Conservation (phyloP, 169 alveolate species). For the Plasmodium berghei region DNA sequence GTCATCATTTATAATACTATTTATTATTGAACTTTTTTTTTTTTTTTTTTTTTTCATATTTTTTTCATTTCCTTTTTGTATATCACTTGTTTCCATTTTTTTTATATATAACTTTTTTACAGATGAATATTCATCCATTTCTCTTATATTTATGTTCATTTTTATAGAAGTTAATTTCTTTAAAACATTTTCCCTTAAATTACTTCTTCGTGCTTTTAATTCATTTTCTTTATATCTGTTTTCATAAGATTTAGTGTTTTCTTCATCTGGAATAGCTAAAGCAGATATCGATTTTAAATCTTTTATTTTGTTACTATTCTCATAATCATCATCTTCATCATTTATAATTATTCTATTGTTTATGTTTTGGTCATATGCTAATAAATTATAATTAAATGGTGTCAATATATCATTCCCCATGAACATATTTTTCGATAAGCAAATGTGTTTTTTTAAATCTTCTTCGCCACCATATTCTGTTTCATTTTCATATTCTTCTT, state of each 20-base stretch:
- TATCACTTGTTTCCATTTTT: slow-evolving; percentile 42
- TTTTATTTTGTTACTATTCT: background rate
- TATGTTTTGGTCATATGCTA: slow-evolving; percentile 60
- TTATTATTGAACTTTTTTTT: slow-evolving; percentile 36
- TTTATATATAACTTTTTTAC: slow-evolving; percentile 52
- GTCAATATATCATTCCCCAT: slow-evolving; percentile 69
- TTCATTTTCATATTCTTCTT: background rate
- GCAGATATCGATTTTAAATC: slow-evolving; percentile 63
- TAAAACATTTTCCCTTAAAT: slow-evolving; percentile 64
- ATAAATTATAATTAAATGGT: slow-evolving; percentile 65
- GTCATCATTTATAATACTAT: slow-evolving; percentile 70
- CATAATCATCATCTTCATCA: slow-evolving; percentile 24
- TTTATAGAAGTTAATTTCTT: slow-evolving; percentile 61
- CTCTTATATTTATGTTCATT: slow-evolving; percentile 68
- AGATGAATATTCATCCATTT: slow-evolving; percentile 70
- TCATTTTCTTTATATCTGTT: slow-evolving; percentile 70
- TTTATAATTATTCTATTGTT: slow-evolving; percentile 25
- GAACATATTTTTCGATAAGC: slow-evolving; percentile 65
- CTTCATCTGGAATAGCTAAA: slow-evolving; percentile 26
- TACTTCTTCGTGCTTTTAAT: slow-evolving; percentile 33
- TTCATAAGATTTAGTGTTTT: slow-evolving; percentile 29
- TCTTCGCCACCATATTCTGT: slow-evolving; percentile 7
- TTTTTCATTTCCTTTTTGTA: slow-evolving; percentile 41
- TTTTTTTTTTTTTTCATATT: slow-evolving; percentile 44
- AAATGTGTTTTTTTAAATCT: slow-evolving; percentile 35